Evolutionary conservation across 768 basidiomycete species (phyloP), one percentile per base, ranked within the genome.

Genomic region (Cyathus striatus): DNA sequence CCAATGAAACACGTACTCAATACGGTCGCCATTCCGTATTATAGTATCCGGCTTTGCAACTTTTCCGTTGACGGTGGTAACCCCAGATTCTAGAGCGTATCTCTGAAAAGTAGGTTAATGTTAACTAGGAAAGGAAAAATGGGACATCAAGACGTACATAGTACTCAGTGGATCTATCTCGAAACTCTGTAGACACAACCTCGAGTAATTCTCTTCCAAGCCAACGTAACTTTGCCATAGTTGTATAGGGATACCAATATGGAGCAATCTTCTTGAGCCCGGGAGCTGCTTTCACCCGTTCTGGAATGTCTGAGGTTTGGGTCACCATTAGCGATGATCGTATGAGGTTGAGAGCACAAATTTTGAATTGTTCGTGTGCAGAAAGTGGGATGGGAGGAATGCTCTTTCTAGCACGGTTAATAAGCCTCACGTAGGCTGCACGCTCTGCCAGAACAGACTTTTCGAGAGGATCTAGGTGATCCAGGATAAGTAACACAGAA

Each of bases 41-140:
- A 95, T 73, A 6, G 83, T 86, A 43, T 86, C 80, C 4, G 90
- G 84, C 23, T 70, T 74, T 2, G 91, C 92, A n/a, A 82, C 68
- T 38, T 79, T 76, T n/a, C 92, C 93, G 55, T 99, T 97, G 45
- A 99, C 77, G 5, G 89, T 91, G 6, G 92, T 94, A n/a, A 95
- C 89, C 2, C 95, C 95, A 2, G 91, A 88, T 52, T 91, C 82
- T n/a, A 96, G 49, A 17, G 76, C 76, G 57, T 75, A 78, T 63
- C 73, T 69, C 76, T 77, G 40, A 7, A 6, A 16, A 7, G 14
- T 7, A 27, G n/a, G 40, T 22, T 23, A n/a, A 40, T 9, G 27
- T 30, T 30, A 38, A 36, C 14, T n/a, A n/a, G n/a, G 27, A 30
- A 7, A 30, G 9, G 9, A 9, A 30, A 9, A 7, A 30, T 30